Conservation (phyloP, 192 early-diverging fungal species). For the Kickxella alabastrina region DNA sequence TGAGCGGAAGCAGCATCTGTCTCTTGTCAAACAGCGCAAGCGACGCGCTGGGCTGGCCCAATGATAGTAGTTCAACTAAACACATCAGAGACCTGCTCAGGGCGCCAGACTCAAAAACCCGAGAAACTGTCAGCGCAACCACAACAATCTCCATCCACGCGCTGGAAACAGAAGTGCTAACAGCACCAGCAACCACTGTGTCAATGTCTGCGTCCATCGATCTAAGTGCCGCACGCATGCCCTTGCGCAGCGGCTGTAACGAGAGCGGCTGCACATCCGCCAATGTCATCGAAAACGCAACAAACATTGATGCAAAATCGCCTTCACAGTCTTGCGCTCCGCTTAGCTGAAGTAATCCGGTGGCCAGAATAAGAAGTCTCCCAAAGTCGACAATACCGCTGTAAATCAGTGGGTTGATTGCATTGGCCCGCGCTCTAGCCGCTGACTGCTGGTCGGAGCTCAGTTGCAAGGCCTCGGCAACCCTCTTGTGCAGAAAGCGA, state of each 20-base stretch:
- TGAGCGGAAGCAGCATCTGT: constrained; percentile 8
- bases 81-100: constrained; percentile 28
- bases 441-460: neutral
- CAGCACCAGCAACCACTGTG: too few species aligned
- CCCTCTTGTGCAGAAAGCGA: constrained; percentile 12
- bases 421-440: neutral
- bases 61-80: constrained; percentile 22
- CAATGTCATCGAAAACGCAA: neutral
- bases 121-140: neutral
- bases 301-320: neutral
- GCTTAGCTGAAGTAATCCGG: constrained; percentile 5
- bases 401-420: constrained; percentile 10
- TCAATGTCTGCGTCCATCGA: constrained; percentile 1
- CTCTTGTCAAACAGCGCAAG: constrained; percentile 20
- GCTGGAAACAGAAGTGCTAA: neutral
- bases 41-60: constrained; percentile 12
- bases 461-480: neutral
- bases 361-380: constrained; percentile 30
- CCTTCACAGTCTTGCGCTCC: neutral
- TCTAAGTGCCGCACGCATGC: constrained; percentile 20
- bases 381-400: constrained; percentile 27
- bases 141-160: constrained; percentile 16
- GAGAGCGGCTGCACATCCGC: constrained; percentile 28
- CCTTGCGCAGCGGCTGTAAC: constrained; percentile 12
- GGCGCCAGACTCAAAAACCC: constrained; percentile 2